Conservation (phyloP, 2,329 filamentous ascomycete species). For the Xylaria sp. region DNA sequence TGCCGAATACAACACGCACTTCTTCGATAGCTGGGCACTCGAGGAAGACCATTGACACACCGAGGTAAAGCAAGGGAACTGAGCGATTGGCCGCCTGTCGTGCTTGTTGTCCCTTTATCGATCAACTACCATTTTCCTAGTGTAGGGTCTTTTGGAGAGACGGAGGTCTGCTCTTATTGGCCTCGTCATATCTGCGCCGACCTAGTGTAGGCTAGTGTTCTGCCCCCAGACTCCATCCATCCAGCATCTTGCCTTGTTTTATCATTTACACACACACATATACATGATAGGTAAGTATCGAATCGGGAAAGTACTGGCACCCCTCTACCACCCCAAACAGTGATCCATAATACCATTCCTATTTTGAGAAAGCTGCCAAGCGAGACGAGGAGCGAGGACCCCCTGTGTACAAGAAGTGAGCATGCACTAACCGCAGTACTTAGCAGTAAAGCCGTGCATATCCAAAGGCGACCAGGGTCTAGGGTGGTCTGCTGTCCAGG, state of each 20-base stretch:
- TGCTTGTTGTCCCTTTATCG: not conserved
- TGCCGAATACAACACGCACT: slow-evolving; percentile 8
- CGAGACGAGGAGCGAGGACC: slow-evolving; percentile 28
- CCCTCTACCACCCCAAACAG: not conserved
- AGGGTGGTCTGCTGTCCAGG: slow-evolving; percentile 26
- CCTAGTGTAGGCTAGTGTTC: not conserved
- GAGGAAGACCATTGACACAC: not conserved
- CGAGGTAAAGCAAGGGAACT: slow-evolving; percentile 20
- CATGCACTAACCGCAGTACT: too few relatives aligned
- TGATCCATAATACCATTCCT: slow-evolving; percentile 25
- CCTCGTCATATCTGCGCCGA: slow-evolving; percentile 9
- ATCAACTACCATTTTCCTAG: not conserved
- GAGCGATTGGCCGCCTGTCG: slow-evolving; percentile 19
- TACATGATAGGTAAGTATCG: too few relatives aligned
- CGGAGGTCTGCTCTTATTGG: not conserved
- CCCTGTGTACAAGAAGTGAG: slow-evolving; percentile 28
- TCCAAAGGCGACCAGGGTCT: slow-evolving; percentile 34
- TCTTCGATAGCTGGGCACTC: not conserved
- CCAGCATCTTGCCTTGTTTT: not conserved
- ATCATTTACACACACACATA: not conserved
- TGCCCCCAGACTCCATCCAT: not conserved
- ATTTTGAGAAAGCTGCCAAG: slow-evolving; percentile 32
- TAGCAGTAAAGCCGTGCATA: slow-evolving; percentile 37
- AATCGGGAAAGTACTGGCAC: not conserved
- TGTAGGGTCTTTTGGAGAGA: slow-evolving; percentile 1